Evolutionary conservation across 2,329 filamentous ascomycete genomes (phyloP).

Genomic region (Aspergillus ochraceus): DNA sequence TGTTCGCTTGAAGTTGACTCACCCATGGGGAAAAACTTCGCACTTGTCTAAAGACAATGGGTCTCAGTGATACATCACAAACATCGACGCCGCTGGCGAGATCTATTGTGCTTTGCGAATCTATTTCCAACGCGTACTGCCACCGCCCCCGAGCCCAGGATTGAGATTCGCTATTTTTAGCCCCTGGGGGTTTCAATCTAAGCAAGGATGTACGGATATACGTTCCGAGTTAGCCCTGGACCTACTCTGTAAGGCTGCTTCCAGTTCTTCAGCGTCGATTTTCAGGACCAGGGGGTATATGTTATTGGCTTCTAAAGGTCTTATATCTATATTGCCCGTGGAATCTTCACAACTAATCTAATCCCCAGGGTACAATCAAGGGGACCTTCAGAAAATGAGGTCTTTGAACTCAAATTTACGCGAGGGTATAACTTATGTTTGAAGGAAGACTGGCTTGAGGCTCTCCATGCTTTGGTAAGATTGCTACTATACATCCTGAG

Average conservation of each 20-base stretch:
- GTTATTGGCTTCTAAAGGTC: constrained; percentile 4
- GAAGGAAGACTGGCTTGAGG: constrained; percentile 15
- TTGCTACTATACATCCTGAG: constrained; percentile 14
- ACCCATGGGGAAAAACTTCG: neutral
- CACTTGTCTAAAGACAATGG: too few species aligned
- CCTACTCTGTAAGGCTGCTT: neutral
- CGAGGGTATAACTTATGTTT: constrained; percentile 12
- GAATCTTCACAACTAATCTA: neutral
- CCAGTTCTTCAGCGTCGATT: neutral
- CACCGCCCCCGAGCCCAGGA: too few species aligned
- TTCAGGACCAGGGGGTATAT: constrained; percentile 5
- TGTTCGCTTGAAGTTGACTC: too few species aligned
- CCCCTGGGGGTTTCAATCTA: too few species aligned
- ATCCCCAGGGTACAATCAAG: constrained; percentile 1
- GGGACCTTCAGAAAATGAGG: neutral
- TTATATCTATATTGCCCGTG: constrained; percentile 3
- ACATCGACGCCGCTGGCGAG: too few species aligned
- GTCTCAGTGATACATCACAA: too few species aligned
- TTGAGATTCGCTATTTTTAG: too few species aligned
- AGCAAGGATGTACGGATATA: too few species aligned
- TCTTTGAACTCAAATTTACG: constrained; percentile 5
- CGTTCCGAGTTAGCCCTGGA: too few species aligned
- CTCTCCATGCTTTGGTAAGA: constrained; percentile 8
- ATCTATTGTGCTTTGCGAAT: too few species aligned
- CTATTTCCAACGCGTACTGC: too few species aligned